Conservation (phyloP, 108 stramenopile genomes). For the Cyclotella distinguenda region DNA sequence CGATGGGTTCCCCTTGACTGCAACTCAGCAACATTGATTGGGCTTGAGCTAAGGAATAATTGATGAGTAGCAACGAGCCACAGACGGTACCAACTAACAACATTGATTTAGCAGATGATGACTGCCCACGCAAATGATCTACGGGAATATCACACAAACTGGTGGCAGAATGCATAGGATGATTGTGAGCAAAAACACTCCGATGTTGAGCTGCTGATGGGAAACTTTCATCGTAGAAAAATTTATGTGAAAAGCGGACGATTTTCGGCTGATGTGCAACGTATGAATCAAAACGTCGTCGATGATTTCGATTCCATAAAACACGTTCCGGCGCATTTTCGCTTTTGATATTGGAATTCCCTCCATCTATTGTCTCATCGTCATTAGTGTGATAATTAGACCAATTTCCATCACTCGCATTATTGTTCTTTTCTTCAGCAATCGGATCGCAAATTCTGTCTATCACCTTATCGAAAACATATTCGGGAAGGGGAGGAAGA, state of each 20-base stretch:
- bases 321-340: too few species aligned
- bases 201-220: not conserved
- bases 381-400: not conserved
- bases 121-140: conserved; percentile 22
- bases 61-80: conserved; percentile 32
- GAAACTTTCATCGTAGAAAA: not conserved
- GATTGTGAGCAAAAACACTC: not conserved
- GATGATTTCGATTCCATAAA: not conserved
- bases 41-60: conserved; percentile 30
- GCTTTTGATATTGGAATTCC: not conserved
- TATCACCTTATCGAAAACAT: conserved; percentile 23
- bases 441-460: not conserved
- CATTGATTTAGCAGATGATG: conserved; percentile 15
- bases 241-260: conserved; percentile 17
- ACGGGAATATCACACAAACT: conserved; percentile 32
- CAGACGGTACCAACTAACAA: conserved; percentile 32
- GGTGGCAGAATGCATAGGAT: conserved; percentile 41
- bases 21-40: conserved; percentile 1
- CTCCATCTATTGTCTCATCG: conserved; percentile 2
- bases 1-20: conserved; percentile 13
- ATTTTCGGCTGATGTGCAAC: conserved; percentile 38
- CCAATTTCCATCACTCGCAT: conserved; percentile 1
- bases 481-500: conserved; percentile 35
- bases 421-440: conserved; percentile 1
- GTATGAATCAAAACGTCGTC: conserved; percentile 8